Base-by-base conservation (phyloP, 768 basidiomycete genomes). In the Kondoa subrosea region DNA sequence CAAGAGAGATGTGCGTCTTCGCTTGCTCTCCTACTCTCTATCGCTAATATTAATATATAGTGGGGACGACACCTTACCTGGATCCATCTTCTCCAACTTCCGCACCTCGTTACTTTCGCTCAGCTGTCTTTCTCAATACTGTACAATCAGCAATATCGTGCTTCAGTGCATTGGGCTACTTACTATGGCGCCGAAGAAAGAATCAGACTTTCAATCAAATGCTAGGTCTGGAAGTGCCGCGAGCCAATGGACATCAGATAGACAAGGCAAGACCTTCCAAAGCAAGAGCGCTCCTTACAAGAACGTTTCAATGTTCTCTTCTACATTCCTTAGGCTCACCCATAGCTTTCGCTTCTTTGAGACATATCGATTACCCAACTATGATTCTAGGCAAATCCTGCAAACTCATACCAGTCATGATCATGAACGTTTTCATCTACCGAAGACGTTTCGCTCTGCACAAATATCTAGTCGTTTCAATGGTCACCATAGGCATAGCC, bases 321-420 rank as follows among this genome's bases (percentile, higher is more conserved):
- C 86, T 91, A 77, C 89, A 95, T 71, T 91, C 91, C 56, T 79
- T 84, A 50, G 93, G 93, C 1, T 88, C 91, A 26, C 95, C 93
- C 1, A 93, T 97, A 76, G 92, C 93, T 65, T 97, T 97, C 79
- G 87, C 91, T 14, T 85, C 91, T 2, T 85, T 97, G 57, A 85
- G 89, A 29, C 89, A 93, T 79, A 91, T 99, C 75, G 91, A 91
- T 21, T 97, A 96, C 80, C 95, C 95, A 63, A 91, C 93, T 57
- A 93, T 96, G 88, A 92, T 97, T 34, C 86, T 97, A 71, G 95
- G 89, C 65, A 97, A 97, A 77, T 96, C 92, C 0, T 97, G 95
- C 82, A 97, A 97, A 77, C 89, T 99, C 76, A 90, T 99, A 57
- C 95, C 95, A 0, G 95, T 92, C 69, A 89, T 93, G 84, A 83